Percentiles rank a stretch among this genome's conserved stretches.
Conservation (phyloP, 441 rosid species). For the Croton laevigatus region DNA sequence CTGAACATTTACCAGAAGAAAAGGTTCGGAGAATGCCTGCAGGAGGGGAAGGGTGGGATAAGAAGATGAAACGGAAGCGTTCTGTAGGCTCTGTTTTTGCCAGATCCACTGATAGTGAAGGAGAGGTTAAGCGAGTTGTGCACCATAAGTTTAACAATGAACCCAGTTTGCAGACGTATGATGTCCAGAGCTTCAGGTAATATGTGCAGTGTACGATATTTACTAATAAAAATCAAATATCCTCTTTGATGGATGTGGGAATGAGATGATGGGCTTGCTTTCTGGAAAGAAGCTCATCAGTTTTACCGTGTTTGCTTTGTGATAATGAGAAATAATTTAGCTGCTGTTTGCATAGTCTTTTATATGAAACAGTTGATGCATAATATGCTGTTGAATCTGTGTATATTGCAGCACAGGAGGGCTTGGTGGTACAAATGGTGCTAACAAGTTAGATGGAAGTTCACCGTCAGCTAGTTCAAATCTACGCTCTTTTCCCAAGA, state of each 20-base stretch:
- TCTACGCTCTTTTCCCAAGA: conserved; percentile 32
- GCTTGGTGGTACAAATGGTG: conserved; percentile 32
- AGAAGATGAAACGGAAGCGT: conserved; percentile 58
- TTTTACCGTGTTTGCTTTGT: neutral
- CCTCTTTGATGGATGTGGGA: neutral
- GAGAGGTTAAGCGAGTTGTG: conserved; percentile 39
- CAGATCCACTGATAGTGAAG: conserved; percentile 46
- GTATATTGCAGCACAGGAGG: conserved; percentile 43
- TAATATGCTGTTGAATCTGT: conserved; percentile 12
- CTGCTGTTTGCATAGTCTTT: neutral
- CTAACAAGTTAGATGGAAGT: conserved; percentile 34
- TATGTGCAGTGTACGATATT: neutral
- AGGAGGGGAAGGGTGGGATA: conserved; percentile 71
- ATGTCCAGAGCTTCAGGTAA: conserved; percentile 51
- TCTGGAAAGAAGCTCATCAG: neutral
- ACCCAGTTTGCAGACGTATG: conserved; percentile 35
- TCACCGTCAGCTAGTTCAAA: conserved; percentile 31
- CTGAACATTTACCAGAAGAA: conserved; percentile 45
- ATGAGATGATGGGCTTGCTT: neutral
- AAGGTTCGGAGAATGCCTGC: conserved; percentile 50
- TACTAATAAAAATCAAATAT: neutral
- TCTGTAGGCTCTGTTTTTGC: conserved; percentile 43
- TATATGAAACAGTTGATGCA: neutral
- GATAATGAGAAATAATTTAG: neutral
- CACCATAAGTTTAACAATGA: conserved; percentile 45